Conservation (phyloP, 2,329 filamentous ascomycete genomes). For the Fonsecaea pugnacius region DNA sequence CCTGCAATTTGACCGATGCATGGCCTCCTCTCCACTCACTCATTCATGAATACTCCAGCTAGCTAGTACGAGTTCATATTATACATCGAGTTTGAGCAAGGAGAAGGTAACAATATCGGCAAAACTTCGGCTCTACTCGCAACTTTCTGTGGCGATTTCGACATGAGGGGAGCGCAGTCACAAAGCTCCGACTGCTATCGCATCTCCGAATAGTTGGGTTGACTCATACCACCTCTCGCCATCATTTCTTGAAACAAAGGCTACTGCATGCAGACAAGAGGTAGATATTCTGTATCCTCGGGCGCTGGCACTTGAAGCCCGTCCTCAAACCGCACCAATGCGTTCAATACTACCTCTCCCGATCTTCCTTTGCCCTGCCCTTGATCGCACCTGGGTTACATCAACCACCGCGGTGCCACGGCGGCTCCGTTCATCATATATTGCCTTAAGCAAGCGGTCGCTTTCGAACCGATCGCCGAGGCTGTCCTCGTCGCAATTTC, state of each 20-base stretch:
- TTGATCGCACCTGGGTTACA: conserved; percentile 25
- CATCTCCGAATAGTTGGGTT: background rate
- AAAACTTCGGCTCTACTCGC: conserved; percentile 8
- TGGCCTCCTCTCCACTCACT: background rate
- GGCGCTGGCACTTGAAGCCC: conserved; percentile 1
- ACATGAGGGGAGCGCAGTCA: conserved; percentile 1
- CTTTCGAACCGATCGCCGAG: conserved; percentile 17
- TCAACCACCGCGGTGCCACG: conserved; percentile 21
- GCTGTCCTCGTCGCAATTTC: conserved; percentile 56
- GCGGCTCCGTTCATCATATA: conserved; percentile 28
- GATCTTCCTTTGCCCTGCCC: conserved; percentile 29
- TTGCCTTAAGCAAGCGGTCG: conserved; percentile 29
- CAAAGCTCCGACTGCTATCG: background rate
- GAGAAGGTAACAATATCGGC: background rate
- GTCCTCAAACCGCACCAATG: conserved; percentile 13
- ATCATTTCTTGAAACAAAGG: background rate
- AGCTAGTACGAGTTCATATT: background rate
- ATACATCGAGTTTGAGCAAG: background rate
- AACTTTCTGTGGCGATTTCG: conserved; percentile 4
- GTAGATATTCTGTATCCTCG: background rate
- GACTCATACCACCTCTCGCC: background rate
- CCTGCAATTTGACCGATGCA: background rate
- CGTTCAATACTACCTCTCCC: conserved; percentile 18
- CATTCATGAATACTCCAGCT: background rate
- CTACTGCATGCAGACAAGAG: background rate